Evolutionary conservation across 768 basidiomycete genomes (phyloP).

Genomic region (Mrakia hoshinonis): DNA sequence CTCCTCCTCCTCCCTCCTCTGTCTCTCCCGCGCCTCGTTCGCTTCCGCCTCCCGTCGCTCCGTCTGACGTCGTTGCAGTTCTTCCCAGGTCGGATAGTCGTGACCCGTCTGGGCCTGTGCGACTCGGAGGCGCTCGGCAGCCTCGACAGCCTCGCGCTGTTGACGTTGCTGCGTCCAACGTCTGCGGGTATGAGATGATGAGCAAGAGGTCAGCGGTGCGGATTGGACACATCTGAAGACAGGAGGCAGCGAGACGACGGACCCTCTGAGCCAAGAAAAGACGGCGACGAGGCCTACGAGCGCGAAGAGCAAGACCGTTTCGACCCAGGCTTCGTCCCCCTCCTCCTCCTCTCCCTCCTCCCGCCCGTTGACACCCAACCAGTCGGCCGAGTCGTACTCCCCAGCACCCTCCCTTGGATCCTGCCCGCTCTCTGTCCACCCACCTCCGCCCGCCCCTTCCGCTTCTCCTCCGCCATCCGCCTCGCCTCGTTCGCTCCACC

Average conservation of each 20-base stretch:
- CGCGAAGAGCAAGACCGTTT: constrained; percentile 24
- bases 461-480: background rate
- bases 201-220: background rate
- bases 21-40: too few relatives aligned
- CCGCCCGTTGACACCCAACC: background rate
- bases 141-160: background rate
- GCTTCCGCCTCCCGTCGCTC: background rate
- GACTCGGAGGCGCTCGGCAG: background rate
- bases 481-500: constrained; percentile 1
- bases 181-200: background rate
- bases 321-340: constrained; percentile 23
- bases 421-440: background rate
- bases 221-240: background rate
- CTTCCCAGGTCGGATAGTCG: too few relatives aligned
- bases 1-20: background rate
- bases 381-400: constrained; percentile 16
- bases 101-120: too few relatives aligned
- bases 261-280: constrained; percentile 27
- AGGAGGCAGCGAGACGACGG: background rate
- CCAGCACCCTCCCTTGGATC: background rate
- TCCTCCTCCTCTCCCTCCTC: background rate
- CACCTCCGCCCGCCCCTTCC: background rate
- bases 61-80: background rate
- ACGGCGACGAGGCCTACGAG: constrained; percentile 18
- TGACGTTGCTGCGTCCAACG: constrained; percentile 12